A percentile compares a stretch with the other conserved stretches of the same genome.
These are phyloP conservation scores for Colletotrichum theobromicola DNA, from an alignment of 2,329 filamentous ascomycete species.

Conservation along the genomic window DNA sequence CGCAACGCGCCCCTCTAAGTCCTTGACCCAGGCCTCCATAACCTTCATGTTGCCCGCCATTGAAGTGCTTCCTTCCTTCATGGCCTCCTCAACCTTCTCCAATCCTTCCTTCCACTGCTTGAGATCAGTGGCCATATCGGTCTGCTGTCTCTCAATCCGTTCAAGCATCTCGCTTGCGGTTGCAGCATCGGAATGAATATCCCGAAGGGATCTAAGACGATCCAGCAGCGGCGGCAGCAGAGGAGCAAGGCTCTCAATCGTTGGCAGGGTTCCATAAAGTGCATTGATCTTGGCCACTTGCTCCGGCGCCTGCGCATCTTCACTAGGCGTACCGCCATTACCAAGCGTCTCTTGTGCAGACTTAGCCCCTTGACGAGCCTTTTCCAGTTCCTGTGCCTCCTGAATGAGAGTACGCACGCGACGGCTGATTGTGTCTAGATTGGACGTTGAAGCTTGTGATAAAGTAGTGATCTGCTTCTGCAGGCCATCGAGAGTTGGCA, in stretches of 20 bases:
- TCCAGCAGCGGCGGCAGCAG: slow-evolving; percentile 86
- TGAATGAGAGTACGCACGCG: slow-evolving; percentile 72
- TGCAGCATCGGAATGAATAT: slow-evolving; percentile 87
- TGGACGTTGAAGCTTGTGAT: slow-evolving; percentile 72
- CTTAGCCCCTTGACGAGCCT: slow-evolving; percentile 67
- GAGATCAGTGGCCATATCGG: slow-evolving; percentile 83
- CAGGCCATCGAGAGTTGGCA: slow-evolving; percentile 81
- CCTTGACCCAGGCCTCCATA: slow-evolving; percentile 90
- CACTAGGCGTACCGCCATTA: slow-evolving; percentile 45
- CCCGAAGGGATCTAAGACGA: slow-evolving; percentile 80
- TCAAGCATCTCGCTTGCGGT: slow-evolving; percentile 79
- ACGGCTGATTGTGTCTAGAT: slow-evolving; percentile 74
- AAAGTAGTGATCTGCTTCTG: slow-evolving; percentile 82
- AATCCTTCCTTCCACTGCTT: slow-evolving; percentile 85
- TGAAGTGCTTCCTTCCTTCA: slow-evolving; percentile 71
- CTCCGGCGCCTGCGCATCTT: slow-evolving; percentile 62
- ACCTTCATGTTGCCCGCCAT: slow-evolving; percentile 82
- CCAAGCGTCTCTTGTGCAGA: slow-evolving; percentile 64
- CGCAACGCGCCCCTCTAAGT: slow-evolving; percentile 78
- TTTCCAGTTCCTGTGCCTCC: slow-evolving; percentile 75
- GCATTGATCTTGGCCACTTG: slow-evolving; percentile 89
- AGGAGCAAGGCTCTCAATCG: slow-evolving; percentile 85
- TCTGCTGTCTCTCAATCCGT: slow-evolving; percentile 78
- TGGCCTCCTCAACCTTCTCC: slow-evolving; percentile 76
- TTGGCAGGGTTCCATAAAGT: slow-evolving; percentile 85